Evolutionary conservation across 2,329 filamentous ascomycete species (phyloP), one percentile per base, ranked within the genome.

Genomic region (Calonectria montana): DNA sequence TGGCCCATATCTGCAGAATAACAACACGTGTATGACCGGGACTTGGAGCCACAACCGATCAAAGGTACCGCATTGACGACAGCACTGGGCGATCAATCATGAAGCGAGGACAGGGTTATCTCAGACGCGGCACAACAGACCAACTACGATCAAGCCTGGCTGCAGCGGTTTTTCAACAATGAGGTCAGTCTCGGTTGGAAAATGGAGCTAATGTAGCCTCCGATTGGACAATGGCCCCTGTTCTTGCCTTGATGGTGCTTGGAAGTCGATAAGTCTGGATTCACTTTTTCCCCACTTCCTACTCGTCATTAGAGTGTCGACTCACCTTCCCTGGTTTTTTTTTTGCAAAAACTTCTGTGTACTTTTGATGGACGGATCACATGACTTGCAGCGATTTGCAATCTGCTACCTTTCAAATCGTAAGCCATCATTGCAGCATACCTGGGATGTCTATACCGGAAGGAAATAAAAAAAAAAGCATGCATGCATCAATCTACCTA

Each of bases 101-200:
- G 64, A 47, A 67, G 39, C 43, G 43, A 50, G 47, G 45, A 18
- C 45, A 65, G 35, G 47, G 43, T 25, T 29, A 18, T 18, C 27
- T 53, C 35, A 65, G 62, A 41, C 50, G 50, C 43, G 27, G 67
- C 25, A 53, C 57, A 65, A 16, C 50, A 45, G 53, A 39, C 41
- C 39, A 59, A 59, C 50, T 29, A 50, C 37, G 48, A 48, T 64
- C 63, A 62, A 45, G 50, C 45, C 29, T 48, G 61, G 31, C 31
- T 31, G 41, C 71, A 67, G 63, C 25, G 31, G 65, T 43, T 45
- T 53, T 67, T 55, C 29, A 29, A 71, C 61, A 67, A 73, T 74
- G 77, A 78, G 69, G 75, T 79, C 75, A 74, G 70, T 74, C 66
- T 67, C 78, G 43, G 72, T 77, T 69, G 75, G 71, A 68, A 68